These are phyloP conservation scores for Musa troglodytarum DNA, from an alignment of 176 grass and related monocot species.

Conservation along the genomic window DNA sequence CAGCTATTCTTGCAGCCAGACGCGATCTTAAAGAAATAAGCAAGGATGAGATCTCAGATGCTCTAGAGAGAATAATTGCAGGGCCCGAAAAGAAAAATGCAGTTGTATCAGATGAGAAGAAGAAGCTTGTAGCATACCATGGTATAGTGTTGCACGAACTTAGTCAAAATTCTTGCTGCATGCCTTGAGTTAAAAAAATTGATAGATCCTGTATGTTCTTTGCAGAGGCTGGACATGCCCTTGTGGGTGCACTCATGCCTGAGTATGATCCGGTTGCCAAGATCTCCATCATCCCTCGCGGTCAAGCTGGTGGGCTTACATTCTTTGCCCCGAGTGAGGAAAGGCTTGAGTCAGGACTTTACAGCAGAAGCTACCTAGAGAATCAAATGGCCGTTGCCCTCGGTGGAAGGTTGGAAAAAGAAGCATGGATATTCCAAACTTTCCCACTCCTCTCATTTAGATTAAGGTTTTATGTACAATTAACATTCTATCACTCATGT, in stretches of 20 bases:
- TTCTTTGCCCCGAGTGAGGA: slow-evolving; percentile 98
- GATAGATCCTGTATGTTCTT: background rate
- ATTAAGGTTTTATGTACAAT: background rate
- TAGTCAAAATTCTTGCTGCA: too few relatives aligned
- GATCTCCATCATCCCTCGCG: slow-evolving; percentile 95
- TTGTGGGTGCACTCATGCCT: slow-evolving; percentile 93
- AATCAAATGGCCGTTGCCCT: slow-evolving; percentile 99
- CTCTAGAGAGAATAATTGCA: too few relatives aligned
- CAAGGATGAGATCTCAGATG: too few relatives aligned
- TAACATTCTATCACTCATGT: background rate
- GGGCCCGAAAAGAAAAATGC: too few relatives aligned
- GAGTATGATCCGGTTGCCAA: slow-evolving; percentile 96
- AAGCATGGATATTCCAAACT: background rate
- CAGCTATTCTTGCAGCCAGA: too few relatives aligned
- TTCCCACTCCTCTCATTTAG: background rate
- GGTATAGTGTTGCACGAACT: slow-evolving; percentile 32
- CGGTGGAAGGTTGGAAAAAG: slow-evolving; percentile 60
- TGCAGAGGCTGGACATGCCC: slow-evolving; percentile 92
- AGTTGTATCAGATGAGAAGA: too few relatives aligned
- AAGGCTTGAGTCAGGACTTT: slow-evolving; percentile 81
- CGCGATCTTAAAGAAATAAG: too few relatives aligned
- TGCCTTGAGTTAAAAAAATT: background rate
- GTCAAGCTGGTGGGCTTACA: slow-evolving; percentile 87
- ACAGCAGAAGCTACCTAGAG: slow-evolving; percentile 93
- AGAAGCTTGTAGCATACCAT: background rate